Evolutionary conservation across 371 early-diverging fungal genomes (phyloP).

Genomic region (Amoeboaphelidium protococcarum): DNA sequence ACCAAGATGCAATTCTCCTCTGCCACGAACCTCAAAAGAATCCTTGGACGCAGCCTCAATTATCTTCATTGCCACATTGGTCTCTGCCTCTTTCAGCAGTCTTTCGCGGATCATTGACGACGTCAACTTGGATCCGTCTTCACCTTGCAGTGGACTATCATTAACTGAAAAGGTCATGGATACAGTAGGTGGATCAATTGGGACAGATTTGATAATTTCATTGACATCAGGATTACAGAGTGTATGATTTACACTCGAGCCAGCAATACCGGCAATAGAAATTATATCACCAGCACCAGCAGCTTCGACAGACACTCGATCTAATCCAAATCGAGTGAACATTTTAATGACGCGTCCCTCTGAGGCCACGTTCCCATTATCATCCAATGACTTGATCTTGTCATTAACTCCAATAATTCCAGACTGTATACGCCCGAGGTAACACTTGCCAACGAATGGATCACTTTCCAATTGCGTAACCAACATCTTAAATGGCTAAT

Average conservation of each 20-base stretch:
- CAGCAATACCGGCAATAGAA: constrained; percentile 34
- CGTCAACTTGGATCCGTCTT: constrained; percentile 38
- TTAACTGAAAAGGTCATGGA: constrained; percentile 50
- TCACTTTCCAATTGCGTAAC: constrained; percentile 54
- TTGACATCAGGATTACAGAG: constrained; percentile 25
- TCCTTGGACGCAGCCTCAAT: constrained; percentile 22
- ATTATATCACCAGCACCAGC: constrained; percentile 61
- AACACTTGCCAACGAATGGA: constrained; percentile 44
- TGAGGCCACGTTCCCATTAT: constrained; percentile 23
- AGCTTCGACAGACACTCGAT: constrained; percentile 29
- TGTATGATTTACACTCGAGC: constrained; percentile 41
- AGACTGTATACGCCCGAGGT: constrained; percentile 32
- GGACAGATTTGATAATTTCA: constrained; percentile 29
- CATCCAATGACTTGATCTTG: constrained; percentile 29
- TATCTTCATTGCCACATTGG: constrained; percentile 41
- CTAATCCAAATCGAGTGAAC: constrained; percentile 33
- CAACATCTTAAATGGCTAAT: constrained; percentile 35
- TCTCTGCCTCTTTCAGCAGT: constrained; percentile 37
- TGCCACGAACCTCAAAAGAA: constrained; percentile 46
- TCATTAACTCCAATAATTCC: constrained; percentile 36
- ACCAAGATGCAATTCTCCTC: constrained; percentile 53
- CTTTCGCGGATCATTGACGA: constrained; percentile 43
- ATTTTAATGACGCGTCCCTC: constrained; percentile 37
- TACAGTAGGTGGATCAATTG: constrained; percentile 50
- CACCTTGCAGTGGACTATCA: constrained; percentile 46